Base-by-base conservation (phyloP, 1,139 yeast species). In the Geotrichum restrictum region DNA sequence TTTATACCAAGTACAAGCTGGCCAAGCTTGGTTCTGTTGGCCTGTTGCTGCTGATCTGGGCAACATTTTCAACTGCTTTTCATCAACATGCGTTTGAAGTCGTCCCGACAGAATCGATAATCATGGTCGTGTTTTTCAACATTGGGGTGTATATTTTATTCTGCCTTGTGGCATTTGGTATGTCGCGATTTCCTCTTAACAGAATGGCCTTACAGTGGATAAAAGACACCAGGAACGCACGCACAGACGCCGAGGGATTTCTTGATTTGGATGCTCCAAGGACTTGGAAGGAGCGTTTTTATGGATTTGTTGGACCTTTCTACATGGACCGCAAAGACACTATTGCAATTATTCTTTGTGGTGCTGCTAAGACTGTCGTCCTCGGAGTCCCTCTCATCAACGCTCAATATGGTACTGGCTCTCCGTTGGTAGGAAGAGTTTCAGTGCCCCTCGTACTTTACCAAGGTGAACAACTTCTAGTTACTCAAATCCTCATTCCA, bases 301-400 rank as follows among this genome's bases (percentile, higher is more conserved):
- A 29, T 33, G 39, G 55, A 19, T 41, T 57, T 21, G 11, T 61
- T 11, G 49, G 37, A 37, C 91, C 93, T 1, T 86, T 87, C 61
- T 85, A 84, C 66, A 85, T 85, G 68, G 74, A 76, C 59, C 78
- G 83, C 60, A 69, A 72, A 52, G 96, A 88, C 63, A 81, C 96
- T 0, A 87, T 87, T 32, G 78, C 93, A 3, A 76, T 88, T 46
- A 78, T 88, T 83, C 77, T 88, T 54, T 88, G 96, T 68, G 96
- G 95, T 5, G 94, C 95, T 1, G 95, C 96, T 3, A 88, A 88
- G 66, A 88, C 96, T 0, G 96, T 95, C 0, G 96, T 96, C 0
- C 73, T 88, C 50, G 96, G 96, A 44, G 95, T 88, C 1, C 85
- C 95, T 1, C 74, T 88, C 53, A 75, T 86, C 8, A 74, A 88